Conservation (phyloP, 768 basidiomycete species). For the Collybiopsis confluens region DNA sequence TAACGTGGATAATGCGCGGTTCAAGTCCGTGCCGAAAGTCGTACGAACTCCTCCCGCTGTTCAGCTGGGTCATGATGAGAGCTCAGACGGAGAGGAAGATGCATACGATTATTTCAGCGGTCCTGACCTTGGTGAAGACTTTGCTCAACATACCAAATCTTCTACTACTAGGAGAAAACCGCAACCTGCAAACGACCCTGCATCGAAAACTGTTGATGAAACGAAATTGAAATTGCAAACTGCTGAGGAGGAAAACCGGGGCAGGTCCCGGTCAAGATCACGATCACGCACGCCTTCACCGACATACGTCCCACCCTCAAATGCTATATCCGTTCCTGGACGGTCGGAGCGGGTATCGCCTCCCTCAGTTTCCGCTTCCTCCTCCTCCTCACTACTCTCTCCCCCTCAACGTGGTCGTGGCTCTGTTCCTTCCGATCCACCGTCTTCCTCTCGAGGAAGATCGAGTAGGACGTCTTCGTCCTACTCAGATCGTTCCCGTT, state of each 20-base stretch:
- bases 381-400: constrained; percentile 11
- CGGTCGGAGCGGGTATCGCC: constrained; percentile 15
- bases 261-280: constrained; percentile 29
- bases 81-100: constrained; percentile 23
- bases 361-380: constrained; percentile 6
- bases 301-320: constrained; percentile 3
- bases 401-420: constrained; percentile 10
- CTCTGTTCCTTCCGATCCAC: constrained; percentile 10
- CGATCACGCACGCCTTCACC: constrained; percentile 46
- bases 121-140: constrained; percentile 53
- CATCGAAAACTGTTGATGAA: neutral
- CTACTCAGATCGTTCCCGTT: constrained; percentile 44
- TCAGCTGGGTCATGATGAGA: neutral
- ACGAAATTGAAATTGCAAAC: constrained; percentile 2
- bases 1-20: constrained; percentile 10
- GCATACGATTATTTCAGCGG: constrained; percentile 60
- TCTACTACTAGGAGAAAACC: constrained; percentile 10
- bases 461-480: constrained; percentile 52
- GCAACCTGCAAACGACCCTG: neutral
- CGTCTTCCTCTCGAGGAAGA: constrained; percentile 41
- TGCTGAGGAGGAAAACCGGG: constrained; percentile 15
- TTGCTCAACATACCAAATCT: constrained; percentile 22
- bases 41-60: constrained; percentile 19
- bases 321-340: constrained; percentile 10
- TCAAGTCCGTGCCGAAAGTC: constrained; percentile 13